Percentiles rank a stretch among this genome's conserved stretches.
These are phyloP conservation scores for Tylopilus vinaceipallidus DNA, from an alignment of 768 basidiomycete species.

Conservation along the genomic window DNA sequence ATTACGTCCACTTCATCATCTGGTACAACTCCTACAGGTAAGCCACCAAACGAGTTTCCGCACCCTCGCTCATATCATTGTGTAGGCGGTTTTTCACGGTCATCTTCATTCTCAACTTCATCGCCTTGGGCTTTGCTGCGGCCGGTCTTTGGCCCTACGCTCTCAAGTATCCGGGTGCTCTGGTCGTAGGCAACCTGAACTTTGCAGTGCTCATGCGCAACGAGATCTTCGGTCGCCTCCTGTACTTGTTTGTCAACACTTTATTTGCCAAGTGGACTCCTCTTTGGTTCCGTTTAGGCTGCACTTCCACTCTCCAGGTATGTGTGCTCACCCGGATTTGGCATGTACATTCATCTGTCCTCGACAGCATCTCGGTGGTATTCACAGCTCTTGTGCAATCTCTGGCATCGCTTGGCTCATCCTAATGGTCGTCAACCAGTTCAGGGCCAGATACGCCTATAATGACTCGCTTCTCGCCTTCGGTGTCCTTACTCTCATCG, in stretches of 20 bases:
- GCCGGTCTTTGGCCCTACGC: conserved; percentile 69
- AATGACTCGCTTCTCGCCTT: conserved; percentile 58
- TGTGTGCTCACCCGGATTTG: background rate
- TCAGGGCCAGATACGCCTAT: conserved; percentile 45
- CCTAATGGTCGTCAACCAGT: conserved; percentile 58
- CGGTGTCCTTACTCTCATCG: conserved; percentile 57
- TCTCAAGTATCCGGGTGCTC: conserved; percentile 59
- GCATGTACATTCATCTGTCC: conserved; percentile 8
- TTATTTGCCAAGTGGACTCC: conserved; percentile 84
- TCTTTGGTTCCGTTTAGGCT: conserved; percentile 66
- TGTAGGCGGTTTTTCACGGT: conserved; percentile 72
- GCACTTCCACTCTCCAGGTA: conserved; percentile 71
- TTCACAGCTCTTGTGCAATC: conserved; percentile 72
- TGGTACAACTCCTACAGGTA: conserved; percentile 84
- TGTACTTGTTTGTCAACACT: conserved; percentile 71
- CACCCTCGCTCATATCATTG: conserved; percentile 5
- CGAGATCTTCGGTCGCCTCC: conserved; percentile 75
- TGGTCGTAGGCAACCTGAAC: conserved; percentile 73
- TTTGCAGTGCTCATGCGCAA: conserved; percentile 76
- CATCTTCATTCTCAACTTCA: conserved; percentile 56
- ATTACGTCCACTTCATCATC: conserved; percentile 57
- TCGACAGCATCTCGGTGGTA: conserved; percentile 69
- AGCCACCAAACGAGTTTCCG: conserved; percentile 5
- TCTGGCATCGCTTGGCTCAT: conserved; percentile 72
- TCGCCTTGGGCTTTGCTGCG: conserved; percentile 58